Base-by-base conservation (phyloP, 345 rosid species). In the Atalantia buxifolia region DNA sequence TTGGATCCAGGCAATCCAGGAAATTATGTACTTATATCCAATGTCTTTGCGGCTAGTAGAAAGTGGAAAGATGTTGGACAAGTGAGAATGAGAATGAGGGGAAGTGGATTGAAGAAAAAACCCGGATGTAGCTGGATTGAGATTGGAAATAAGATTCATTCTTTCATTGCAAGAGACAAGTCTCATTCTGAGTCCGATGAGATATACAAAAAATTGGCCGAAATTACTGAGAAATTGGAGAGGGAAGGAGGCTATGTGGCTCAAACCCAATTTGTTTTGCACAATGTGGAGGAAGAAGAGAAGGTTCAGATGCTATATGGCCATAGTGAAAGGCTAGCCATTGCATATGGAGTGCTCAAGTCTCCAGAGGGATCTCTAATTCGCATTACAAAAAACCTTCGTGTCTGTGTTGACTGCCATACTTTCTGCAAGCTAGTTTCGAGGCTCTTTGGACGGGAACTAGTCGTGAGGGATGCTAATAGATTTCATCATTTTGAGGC, bases 71-170 rank as follows among this genome's bases (percentile, higher is more conserved):
- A 95, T 76, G 95, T 88, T 21, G 86, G 83, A 82, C 83, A 60
- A 68, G 86, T 93, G 78, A 91, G 98, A 84, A 81, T 33, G 77
- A 88, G 77, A 81, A 91, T 92, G 93, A 91, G 87, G 84, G 92
- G 84, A 76, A 81, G 74, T 61, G 94, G 98, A 66, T 83, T 95
- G 87, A 85, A 81, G 88, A 95, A 93, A 82, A 85, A 66, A 63
- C 95, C 98, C n/a, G 97, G 98, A 75, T 92, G 92, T 80, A 95
- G 97, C 84, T 95, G 97, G 98, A 85, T 92, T 84, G 95, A 92
- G 85, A 77, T 92, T 30, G 85, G 85, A 63, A 89, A 86, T 78
- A 85, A 86, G 84, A 76, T 91, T 76, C 98, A 93, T 83, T 80
- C 89, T 22, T 95, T 93, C 83, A 84, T 80, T 76, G 95, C 98